These are phyloP conservation scores for Podaxis sp. DNA, from an alignment of 768 basidiomycete genomes.

Conservation along the genomic window DNA sequence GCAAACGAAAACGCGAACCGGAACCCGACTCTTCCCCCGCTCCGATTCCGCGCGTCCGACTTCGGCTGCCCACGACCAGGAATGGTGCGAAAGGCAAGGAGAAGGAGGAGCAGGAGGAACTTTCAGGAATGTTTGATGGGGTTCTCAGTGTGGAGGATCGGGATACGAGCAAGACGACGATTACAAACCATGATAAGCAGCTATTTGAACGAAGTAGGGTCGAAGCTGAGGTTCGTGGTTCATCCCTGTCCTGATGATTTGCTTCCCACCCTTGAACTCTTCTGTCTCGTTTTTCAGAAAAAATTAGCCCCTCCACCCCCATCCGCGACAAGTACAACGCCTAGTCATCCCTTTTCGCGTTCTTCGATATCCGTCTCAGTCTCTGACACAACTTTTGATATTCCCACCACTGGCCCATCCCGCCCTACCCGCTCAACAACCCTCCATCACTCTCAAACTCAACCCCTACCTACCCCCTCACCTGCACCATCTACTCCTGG, in stretches of 20 bases:
- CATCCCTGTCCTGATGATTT: neutral
- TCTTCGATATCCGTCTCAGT: constrained; percentile 1
- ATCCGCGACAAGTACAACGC: constrained; percentile 11
- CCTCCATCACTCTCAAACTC: constrained; percentile 31
- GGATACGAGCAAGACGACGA: constrained; percentile 65
- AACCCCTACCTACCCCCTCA: constrained; percentile 32
- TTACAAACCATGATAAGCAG: constrained; percentile 55
- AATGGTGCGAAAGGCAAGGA: constrained; percentile 67
- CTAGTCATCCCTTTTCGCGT: neutral
- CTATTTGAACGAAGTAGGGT: constrained; percentile 70
- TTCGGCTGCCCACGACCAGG: constrained; percentile 51
- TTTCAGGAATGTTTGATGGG: constrained; percentile 80
- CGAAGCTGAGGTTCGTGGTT: constrained; percentile 64
- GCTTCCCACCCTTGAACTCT: neutral
- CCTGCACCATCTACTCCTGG: constrained; percentile 41
- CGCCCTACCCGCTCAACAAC: constrained; percentile 60
- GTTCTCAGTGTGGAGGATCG: constrained; percentile 65
- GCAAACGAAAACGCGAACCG: constrained; percentile 46
- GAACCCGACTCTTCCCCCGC: constrained; percentile 32
- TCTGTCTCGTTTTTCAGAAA: constrained; percentile 27
- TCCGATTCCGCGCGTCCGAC: constrained; percentile 39
- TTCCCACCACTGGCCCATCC: constrained; percentile 44
- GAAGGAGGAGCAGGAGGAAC: constrained; percentile 69
- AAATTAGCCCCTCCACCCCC: constrained; percentile 41
- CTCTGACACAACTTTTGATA: constrained; percentile 16